A percentile compares a stretch with the other conserved stretches of the same genome.
These are phyloP conservation scores for Phytophthora niederhauseri DNA, from an alignment of 352 stramenopile species.

Conservation along the genomic window DNA sequence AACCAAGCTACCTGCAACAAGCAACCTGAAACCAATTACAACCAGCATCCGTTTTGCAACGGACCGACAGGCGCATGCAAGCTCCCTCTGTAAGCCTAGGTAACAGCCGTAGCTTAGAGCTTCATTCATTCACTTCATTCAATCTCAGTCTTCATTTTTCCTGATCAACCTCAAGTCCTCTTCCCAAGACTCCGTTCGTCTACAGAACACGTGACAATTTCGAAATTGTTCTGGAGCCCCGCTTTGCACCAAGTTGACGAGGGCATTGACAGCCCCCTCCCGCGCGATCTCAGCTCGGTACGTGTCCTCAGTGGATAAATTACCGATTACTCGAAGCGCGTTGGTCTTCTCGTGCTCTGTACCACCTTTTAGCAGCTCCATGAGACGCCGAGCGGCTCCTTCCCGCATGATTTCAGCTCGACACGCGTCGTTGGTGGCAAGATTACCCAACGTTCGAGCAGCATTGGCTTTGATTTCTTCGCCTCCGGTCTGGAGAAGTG, in stretches of 20 bases:
- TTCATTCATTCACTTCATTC: too few relatives aligned
- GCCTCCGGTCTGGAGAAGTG: neutral
- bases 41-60: too few relatives aligned
- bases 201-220: too few relatives aligned
- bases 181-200: too few relatives aligned
- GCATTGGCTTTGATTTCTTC: neutral
- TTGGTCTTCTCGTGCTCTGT: slow-evolving; percentile 1
- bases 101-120: too few relatives aligned
- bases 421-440: neutral
- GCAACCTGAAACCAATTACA: too few relatives aligned
- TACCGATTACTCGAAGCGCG: neutral
- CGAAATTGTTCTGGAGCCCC: neutral
- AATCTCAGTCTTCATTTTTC: too few relatives aligned
- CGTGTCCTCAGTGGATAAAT: neutral
- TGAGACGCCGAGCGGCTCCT: neutral
- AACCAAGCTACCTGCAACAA: too few relatives aligned
- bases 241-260: neutral
- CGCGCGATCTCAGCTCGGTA: neutral
- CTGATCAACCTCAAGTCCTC: too few relatives aligned
- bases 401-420: neutral
- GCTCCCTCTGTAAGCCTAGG: too few relatives aligned
- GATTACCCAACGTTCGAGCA: neutral
- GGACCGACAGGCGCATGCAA: too few relatives aligned
- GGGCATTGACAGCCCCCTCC: neutral
- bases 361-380: neutral